Conservation (phyloP, 2,329 filamentous ascomycete genomes). For the Blastomyces gilchristii region DNA sequence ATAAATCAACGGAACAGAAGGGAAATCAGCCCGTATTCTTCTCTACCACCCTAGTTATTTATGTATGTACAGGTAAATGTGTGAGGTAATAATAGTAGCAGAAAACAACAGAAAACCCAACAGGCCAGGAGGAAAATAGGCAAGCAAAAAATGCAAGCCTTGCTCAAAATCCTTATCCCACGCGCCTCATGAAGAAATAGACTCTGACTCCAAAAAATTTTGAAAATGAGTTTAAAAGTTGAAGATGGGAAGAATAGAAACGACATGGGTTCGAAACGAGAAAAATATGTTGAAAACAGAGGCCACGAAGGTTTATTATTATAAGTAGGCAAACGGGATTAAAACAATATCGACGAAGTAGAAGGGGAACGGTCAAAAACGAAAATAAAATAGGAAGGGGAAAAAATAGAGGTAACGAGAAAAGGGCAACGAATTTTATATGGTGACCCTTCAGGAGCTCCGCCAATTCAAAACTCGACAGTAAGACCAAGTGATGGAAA, state of each 20-base stretch:
- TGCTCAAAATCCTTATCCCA: not conserved
- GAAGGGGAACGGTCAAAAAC: not conserved
- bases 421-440: not conserved
- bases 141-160: not conserved
- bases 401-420: not conserved
- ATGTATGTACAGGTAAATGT: not conserved
- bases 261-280: not conserved
- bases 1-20: not conserved
- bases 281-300: not conserved
- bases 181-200: not conserved
- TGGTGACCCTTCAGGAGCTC: not conserved
- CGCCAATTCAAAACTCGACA: not conserved
- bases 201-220: not conserved
- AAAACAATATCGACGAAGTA: not conserved
- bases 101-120: not conserved
- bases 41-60: not conserved
- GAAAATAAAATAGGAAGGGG: not conserved
- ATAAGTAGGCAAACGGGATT: not conserved
- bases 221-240: not conserved
- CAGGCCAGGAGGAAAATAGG: not conserved
- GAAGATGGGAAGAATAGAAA: not conserved
- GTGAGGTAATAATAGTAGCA: not conserved
- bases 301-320: not conserved
- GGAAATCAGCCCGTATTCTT: not conserved
- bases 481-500: not conserved